Base-by-base conservation (phyloP, 305 asterid genomes). In the Fraxinus latifolia region DNA sequence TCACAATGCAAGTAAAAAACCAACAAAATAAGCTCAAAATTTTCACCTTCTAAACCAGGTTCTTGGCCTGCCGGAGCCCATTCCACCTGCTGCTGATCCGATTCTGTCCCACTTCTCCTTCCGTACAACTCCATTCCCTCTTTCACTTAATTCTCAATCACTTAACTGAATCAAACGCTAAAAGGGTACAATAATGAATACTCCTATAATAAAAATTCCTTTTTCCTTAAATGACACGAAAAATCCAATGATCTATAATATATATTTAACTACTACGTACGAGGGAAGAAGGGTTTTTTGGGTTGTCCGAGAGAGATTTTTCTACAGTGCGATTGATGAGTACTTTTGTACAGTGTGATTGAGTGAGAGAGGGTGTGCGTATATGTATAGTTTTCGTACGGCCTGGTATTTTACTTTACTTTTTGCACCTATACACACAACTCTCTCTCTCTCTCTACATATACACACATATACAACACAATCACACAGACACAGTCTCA, bases 101-200 rank as follows among this genome's bases (percentile, higher is more conserved):
- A 77, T 15, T 83, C 84, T 7, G 85, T 83, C 75, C 90, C 94
- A 67, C 44, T 85, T 77, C 83, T 84, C 77, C 80, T 72, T 58
- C 86, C 87, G 92, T 92, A 89, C 91, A 87, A 29, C 79, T 85
- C 93, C 91, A 88, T 90, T 79, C 32, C 82, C 83, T 80, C 79
- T 83, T 79, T 79, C 7, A 77, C 70, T 36, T 23, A 31, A 39
- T 31, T 73, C 34, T 34, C 74, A 83, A 25, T 42, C 21, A 58
- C 82, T 29, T 34, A 44, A 32, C 60, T 76, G 19, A 50, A 74
- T 9, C 33, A 74, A 78, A 25, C 31, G 76, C 62, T 33, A 37
- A 42, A 74, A 55, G 75, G 67, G 9, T 8, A n/a, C n/a, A 77
- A 62, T 84, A 65, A 50, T 27, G 33, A 80, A 83, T 68, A 70